A percentile compares a stretch with the other conserved stretches of the same genome.
Conservation (phyloP, 2,329 filamentous ascomycete species). For the Juglanconis oblonga region DNA sequence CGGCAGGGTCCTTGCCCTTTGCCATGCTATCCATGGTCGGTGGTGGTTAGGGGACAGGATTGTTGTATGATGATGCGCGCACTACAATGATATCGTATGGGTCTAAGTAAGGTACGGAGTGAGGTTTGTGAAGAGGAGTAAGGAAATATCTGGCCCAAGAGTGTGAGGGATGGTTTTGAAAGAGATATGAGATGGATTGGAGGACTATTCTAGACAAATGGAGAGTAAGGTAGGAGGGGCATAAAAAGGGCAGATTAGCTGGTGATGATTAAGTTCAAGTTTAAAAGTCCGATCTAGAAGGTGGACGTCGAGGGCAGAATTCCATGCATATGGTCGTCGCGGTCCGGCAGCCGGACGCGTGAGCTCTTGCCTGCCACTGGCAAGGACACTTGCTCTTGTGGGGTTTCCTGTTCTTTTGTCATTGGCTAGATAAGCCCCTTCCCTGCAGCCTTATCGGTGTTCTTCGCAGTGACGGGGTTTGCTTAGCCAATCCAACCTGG, state of each 20-base stretch:
- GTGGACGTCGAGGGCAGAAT: background rate
- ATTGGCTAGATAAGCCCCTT: background rate
- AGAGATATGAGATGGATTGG: background rate
- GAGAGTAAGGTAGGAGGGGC: too few species aligned
- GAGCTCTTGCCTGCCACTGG: slow-evolving; percentile 7
- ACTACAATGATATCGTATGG: too few species aligned
- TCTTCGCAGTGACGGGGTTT: too few species aligned
- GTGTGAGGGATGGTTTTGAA: too few species aligned
- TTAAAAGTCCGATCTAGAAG: background rate
- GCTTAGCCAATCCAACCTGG: too few species aligned
- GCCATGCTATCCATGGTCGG: slow-evolving; percentile 5
- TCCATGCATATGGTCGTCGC: background rate
- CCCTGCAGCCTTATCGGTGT: background rate
- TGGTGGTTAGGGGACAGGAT: background rate
- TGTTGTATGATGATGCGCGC: background rate
- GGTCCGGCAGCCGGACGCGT: background rate
- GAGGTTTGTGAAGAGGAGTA: too few species aligned
- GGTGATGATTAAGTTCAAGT: too few species aligned
- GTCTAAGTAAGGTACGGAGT: too few species aligned
- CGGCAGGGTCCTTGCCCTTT: slow-evolving; percentile 27
- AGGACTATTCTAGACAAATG: too few species aligned
- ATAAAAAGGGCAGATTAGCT: too few species aligned
- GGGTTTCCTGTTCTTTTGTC: background rate
- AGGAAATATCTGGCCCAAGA: too few species aligned
- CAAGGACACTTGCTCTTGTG: background rate